These are phyloP conservation scores for Dioscorea zingiberensis DNA, from an alignment of 106 monocot genomes.

Conservation along the genomic window DNA sequence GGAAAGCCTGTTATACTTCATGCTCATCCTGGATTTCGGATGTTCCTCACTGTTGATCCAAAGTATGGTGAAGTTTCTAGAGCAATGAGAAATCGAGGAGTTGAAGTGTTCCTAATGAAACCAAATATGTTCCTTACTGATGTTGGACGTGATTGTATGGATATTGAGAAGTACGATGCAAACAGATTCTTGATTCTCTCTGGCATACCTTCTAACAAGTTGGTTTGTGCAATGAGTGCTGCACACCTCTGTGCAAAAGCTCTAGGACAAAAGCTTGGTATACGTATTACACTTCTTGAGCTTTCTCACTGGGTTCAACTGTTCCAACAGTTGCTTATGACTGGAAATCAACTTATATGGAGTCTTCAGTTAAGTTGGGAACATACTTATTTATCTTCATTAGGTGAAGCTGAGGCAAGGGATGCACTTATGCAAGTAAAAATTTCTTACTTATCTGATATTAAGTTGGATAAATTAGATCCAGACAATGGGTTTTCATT, in stretches of 20 bases:
- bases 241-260: conserved; percentile 67
- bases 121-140: conserved; percentile 17
- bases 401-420: conserved; percentile 58
- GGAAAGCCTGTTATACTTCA: conserved; percentile 62
- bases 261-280: conserved; percentile 42
- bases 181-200: conserved; percentile 45
- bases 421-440: conserved; percentile 48
- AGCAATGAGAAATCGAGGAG: conserved; percentile 96
- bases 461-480: conserved; percentile 15
- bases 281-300: conserved; percentile 78
- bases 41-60: conserved; percentile 91
- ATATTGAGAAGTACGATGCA: conserved; percentile 30
- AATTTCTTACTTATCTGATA: conserved; percentile 27
- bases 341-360: conserved; percentile 80
- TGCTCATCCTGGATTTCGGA: conserved; percentile 72
- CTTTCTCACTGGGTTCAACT: conserved; percentile 80
- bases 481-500: conserved; percentile 32
- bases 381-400: conserved; percentile 80
- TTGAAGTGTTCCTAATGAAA: conserved; percentile 80
- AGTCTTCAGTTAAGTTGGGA: conserved; percentile 91
- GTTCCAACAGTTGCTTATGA: conserved; percentile 72
- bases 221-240: conserved; percentile 61
- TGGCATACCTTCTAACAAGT: conserved; percentile 49
- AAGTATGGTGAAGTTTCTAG: conserved; percentile 90
- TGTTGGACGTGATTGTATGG: conserved; percentile 4